Conservation (phyloP, 164 flowering plant species). For the Magnolia changhungtana region DNA sequence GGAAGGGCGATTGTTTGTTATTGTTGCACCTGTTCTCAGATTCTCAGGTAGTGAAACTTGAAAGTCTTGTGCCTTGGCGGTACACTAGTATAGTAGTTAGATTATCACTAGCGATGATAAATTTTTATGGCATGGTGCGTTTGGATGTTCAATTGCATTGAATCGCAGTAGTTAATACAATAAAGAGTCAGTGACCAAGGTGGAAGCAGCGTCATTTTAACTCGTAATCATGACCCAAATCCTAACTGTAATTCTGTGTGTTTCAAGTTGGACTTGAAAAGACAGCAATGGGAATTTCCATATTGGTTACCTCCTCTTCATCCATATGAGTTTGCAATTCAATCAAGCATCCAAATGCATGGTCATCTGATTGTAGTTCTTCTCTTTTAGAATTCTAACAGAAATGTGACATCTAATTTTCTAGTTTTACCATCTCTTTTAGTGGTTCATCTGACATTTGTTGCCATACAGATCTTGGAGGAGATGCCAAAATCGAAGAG, state of each 20-base stretch:
- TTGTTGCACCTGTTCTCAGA: conserved; percentile 93
- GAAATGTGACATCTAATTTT: background rate
- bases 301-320: no score
- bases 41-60: conserved; percentile 47
- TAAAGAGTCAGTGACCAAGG: no score
- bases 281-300: background rate
- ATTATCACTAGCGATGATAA: background rate
- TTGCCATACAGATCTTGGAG: conserved; percentile 57
- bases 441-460: background rate
- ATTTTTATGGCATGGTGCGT: no score
- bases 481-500: conserved; percentile 58
- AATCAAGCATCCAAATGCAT: background rate
- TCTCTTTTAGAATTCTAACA: background rate
- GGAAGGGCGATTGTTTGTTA: conserved; percentile 73
- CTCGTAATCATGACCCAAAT: no score
- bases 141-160: no score
- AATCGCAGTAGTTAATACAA: no score
- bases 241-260: background rate
- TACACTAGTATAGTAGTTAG: background rate
- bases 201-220: no score
- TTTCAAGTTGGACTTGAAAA: background rate
- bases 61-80: background rate
- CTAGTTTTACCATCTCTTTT: background rate
- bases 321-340: background rate
- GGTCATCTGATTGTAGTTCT: background rate